Base-by-base conservation (phyloP, 164 flowering plant genomes). In the Macadamia integrifolia region DNA sequence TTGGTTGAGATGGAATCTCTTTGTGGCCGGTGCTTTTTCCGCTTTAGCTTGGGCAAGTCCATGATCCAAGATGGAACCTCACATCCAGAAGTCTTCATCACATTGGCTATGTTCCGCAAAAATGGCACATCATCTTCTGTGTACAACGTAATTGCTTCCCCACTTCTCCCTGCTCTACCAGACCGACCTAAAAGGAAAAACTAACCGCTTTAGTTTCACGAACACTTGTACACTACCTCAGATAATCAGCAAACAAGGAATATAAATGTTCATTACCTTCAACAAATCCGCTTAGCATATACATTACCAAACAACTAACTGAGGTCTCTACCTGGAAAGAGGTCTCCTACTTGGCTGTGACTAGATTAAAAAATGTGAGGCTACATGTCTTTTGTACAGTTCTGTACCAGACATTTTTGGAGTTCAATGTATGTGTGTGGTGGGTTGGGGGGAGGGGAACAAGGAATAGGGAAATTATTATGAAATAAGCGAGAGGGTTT, bases 81-180 rank as follows among this genome's bases (percentile, higher is more conserved):
- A 75, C 89, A 80, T 40, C 99, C 99, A 29, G 97, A 95, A 50
- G 89, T 83, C 59, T 78, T 61, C 81, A 95, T 91, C 48, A 85
- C 87, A 78, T 95, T 95, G 2, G 97, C 97, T 62, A 95, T 77
- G 66, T 89, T 95, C 12, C 92, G 82, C 80, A 95, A 66, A 76
- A 70, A 89, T 23, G 89, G 91, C 18, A 85, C 72, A 78, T 92
- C 97, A 6, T 71, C 87, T 68, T 95, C 98, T 3, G 99, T 88
- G 73, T 88, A 92, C 14, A 89, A 80, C 0, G 96, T 89, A 31
- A 91, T 81, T n/a, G 97, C 97, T 77, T 89, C 91, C 40, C 99
- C 98, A 7, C 63, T 79, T 73, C 99, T 82, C 58, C 94, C 98
- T 35, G 99, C 98, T 82, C 99, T 86, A 65, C 99, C 98, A 35